Percentiles rank a stretch among this genome's conserved stretches.
Evolutionary conservation across 495 filamentous ascomycete genomes (phyloP).

Genomic region (Platismatia glauca): DNA sequence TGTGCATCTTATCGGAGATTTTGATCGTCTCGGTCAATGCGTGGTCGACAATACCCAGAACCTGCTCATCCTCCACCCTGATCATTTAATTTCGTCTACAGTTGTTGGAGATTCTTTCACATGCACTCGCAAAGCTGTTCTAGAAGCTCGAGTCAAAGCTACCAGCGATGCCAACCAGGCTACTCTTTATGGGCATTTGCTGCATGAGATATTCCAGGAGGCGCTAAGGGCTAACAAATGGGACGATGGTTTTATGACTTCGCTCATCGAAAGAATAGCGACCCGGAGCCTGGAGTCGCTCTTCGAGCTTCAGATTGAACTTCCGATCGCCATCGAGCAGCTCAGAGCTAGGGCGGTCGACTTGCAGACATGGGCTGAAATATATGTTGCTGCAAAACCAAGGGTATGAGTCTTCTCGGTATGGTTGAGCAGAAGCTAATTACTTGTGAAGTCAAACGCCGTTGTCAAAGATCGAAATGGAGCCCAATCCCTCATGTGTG

Average conservation of each 20-base stretch:
- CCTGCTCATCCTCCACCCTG: constrained; percentile 87
- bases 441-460: constrained; percentile 48
- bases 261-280: constrained; percentile 55
- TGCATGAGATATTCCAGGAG: constrained; percentile 91
- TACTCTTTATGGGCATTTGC: constrained; percentile 78
- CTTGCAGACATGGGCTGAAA: constrained; percentile 69
- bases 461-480: constrained; percentile 72
- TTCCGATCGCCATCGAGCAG: constrained; percentile 62
- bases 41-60: constrained; percentile 70
- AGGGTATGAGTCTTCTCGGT: constrained; percentile 39
- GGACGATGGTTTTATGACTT: constrained; percentile 55
- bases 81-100: constrained; percentile 89
- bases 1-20: constrained; percentile 79
- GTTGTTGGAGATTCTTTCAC: constrained; percentile 88
- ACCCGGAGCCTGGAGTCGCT: constrained; percentile 72
- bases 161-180: constrained; percentile 66
- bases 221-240: constrained; percentile 78
- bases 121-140: constrained; percentile 78
- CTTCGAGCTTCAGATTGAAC: constrained; percentile 69
- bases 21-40: constrained; percentile 54
- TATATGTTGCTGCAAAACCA: constrained; percentile 66
- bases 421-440: constrained; percentile 1
- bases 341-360: constrained; percentile 69
- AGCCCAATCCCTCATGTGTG: constrained; percentile 62
- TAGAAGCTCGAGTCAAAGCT: constrained; percentile 88